Base-by-base conservation (phyloP, 352 stramenopile species). In the Globisporangium recalcitrans region DNA sequence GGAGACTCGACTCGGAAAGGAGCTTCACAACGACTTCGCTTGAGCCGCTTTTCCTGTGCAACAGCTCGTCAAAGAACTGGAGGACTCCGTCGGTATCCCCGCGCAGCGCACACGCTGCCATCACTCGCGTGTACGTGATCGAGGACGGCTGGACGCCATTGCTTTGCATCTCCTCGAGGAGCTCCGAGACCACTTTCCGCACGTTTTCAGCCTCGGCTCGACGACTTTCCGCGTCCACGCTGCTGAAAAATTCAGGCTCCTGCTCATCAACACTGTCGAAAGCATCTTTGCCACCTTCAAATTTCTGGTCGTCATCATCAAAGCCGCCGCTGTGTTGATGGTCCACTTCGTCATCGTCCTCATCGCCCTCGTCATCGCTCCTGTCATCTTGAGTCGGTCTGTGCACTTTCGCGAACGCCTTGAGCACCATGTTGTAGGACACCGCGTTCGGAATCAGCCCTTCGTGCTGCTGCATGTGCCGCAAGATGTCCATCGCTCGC, bases 361-460 rank as follows among this genome's bases (percentile, higher is more conserved):
- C 55, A 1, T 40, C 71, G 59, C 62, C 62, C 61, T 49, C 68
- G 0, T 72, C 68, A n/a, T 64, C 42, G 8, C 36, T 44, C 36
- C 32, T 48, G 42, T 58, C 58, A 5, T 77, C 70, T 22, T 64
- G 55, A n/a, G 29, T 70, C 61, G 49, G 34, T 51, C 55, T 58
- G 9, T 51, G 36, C 32, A 68, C 59, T 68, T 60, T 70, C 22
- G 78, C 65, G 42, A 90, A 79, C 44, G 79, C 72, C 63, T 77
- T 77, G 2, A 93, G 38, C 5, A 80, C 65, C 19, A 70, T 81
- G 47, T 91, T 86, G 61, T 80, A 93, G 16, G 77, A 82, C 60
- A 75, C 60, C 0, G 75, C n/a, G 51, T 88, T 69, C 5, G 71
- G 74, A 19, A 47, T 26, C 21, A 81, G 32, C 8, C 63, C 64